Evolutionary conservation across 257 asterid genomes (phyloP).

Genomic region (Nicotiana attenuata): DNA sequence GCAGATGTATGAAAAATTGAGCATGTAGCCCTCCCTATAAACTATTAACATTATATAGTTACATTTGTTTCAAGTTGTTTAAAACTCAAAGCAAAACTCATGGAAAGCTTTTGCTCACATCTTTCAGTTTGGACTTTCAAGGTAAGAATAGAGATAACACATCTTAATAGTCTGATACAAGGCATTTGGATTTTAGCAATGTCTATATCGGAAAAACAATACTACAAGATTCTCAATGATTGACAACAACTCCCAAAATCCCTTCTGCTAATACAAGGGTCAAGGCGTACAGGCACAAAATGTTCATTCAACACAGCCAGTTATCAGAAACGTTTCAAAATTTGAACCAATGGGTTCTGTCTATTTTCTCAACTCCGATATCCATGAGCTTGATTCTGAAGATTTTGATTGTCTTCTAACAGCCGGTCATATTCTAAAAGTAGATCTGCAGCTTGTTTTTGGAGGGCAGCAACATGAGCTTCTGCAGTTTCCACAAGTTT

Average conservation of each 20-base stretch:
- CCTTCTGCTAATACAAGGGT: not conserved
- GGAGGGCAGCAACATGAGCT: slow-evolving; percentile 67
- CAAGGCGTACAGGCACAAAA: not conserved
- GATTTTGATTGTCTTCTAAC: slow-evolving; percentile 82
- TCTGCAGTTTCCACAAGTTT: slow-evolving; percentile 74
- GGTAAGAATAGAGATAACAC: not conserved
- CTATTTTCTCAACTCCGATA: slow-evolving; percentile 18
- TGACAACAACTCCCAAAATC: slow-evolving; percentile 1
- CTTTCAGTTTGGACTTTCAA: not conserved
- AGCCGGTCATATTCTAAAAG: slow-evolving; percentile 82
- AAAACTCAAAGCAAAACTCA: not conserved
- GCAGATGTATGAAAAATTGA: not conserved
- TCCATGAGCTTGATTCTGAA: slow-evolving; percentile 54
- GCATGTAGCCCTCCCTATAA: not conserved
- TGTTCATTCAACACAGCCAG: not conserved
- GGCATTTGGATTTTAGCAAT: not conserved
- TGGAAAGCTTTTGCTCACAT: not conserved
- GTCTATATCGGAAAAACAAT: not conserved
- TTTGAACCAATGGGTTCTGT: not conserved
- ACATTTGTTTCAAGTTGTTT: not conserved
- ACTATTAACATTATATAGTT: not conserved
- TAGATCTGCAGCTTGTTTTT: slow-evolving; percentile 75
- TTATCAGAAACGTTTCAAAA: not conserved
- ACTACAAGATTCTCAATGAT: not conserved
- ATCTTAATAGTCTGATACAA: not conserved